Evolutionary conservation across 139 green algal genomes (phyloP).

Genomic region (Haematococcus sp.): DNA sequence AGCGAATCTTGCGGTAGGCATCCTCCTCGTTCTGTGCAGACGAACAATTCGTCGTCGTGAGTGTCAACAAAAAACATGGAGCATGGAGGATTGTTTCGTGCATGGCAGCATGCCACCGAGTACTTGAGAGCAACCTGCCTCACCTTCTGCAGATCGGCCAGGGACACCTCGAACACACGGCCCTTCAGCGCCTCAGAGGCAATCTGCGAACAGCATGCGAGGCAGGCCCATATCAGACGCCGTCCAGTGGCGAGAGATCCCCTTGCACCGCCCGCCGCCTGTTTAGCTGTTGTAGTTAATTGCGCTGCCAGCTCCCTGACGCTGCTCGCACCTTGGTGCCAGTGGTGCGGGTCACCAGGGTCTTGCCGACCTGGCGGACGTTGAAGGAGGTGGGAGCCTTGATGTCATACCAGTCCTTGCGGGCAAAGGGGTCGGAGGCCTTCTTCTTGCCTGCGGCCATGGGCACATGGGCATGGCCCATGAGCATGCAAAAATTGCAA

Average conservation of each 20-base stretch:
- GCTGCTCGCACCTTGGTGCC: conserved; percentile 91
- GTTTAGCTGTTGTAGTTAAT: too few relatives aligned
- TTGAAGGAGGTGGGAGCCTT: conserved; percentile 97
- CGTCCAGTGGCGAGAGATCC: too few relatives aligned
- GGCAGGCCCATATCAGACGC: too few relatives aligned
- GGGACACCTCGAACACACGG: conserved; percentile 92
- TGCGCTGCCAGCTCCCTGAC: too few relatives aligned
- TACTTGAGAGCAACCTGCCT: not conserved
- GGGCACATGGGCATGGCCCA: not conserved
- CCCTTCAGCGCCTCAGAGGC: conserved; percentile 98
- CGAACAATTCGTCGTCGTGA: not conserved
- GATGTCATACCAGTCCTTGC: conserved; percentile 99
- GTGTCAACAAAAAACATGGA: not conserved
- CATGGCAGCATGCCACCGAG: too few relatives aligned
- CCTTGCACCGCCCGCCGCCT: too few relatives aligned
- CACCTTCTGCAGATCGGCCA: conserved; percentile 97
- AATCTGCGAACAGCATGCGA: conserved; percentile 69
- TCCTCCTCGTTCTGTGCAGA: conserved; percentile 91
- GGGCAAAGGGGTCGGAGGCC: conserved; percentile 95
- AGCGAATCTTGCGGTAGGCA: conserved; percentile 95
- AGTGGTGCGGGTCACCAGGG: conserved; percentile 92
- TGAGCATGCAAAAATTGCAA: not conserved
- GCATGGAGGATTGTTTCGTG: too few relatives aligned
- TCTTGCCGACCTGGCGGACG: conserved; percentile 94
- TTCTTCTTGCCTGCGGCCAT: conserved; percentile 24